A percentile compares a stretch with the other conserved stretches of the same genome.
These are phyloP conservation scores for Knufia petricola DNA, from an alignment of 2,329 filamentous ascomycete genomes.

Conservation along the genomic window DNA sequence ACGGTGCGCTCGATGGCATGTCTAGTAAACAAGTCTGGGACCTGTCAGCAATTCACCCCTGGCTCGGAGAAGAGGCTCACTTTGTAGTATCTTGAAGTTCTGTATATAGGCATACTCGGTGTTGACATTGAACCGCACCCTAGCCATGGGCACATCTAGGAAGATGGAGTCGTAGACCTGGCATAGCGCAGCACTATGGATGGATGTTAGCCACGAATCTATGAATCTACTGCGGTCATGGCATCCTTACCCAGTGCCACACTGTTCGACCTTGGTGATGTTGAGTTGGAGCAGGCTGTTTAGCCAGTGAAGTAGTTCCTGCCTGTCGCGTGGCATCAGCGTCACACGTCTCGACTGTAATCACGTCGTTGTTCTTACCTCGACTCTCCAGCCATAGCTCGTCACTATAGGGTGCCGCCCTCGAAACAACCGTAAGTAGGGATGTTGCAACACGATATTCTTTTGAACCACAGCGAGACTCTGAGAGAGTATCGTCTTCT, in stretches of 20 bases:
- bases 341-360: not conserved
- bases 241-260: conserved; percentile 75
- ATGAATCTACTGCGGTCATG: not conserved
- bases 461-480: too few relatives aligned
- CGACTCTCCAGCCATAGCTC: conserved; percentile 6
- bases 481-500: too few relatives aligned
- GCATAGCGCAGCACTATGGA: conserved; percentile 74
- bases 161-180: conserved; percentile 99
- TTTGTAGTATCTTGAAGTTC: conserved; percentile 97
- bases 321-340: conserved; percentile 44
- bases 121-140: conserved; percentile 97
- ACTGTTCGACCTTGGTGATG: conserved; percentile 97
- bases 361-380: not conserved
- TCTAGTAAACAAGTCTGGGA: conserved; percentile 64
- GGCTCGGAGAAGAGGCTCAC: too few relatives aligned
- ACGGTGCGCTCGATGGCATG: conserved; percentile 84
- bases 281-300: conserved; percentile 98
- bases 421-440: too few relatives aligned
- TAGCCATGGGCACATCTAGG: conserved; percentile 85
- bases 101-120: conserved; percentile 94
- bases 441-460: too few relatives aligned
- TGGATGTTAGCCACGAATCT: conserved; percentile 12
- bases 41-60: too few relatives aligned
- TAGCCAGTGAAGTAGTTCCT: conserved; percentile 92
- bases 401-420: not conserved